Conservation (phyloP, 306 rosid genomes). For the Lablab purpureus region DNA sequence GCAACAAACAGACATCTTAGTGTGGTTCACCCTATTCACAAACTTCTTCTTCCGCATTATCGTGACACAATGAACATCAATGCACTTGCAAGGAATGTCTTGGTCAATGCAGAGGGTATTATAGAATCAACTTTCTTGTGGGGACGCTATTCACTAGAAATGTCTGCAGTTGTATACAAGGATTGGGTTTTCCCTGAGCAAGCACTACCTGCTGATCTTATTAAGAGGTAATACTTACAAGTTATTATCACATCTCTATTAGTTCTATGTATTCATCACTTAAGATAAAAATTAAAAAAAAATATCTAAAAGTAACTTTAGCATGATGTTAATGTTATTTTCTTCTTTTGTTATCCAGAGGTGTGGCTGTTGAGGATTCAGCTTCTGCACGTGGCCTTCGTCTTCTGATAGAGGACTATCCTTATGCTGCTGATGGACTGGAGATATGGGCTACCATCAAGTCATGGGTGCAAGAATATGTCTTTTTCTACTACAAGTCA, state of each 20-base stretch:
- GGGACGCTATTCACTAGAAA: slow-evolving; percentile 47
- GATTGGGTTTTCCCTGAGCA: slow-evolving; percentile 54
- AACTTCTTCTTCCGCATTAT: slow-evolving; percentile 52
- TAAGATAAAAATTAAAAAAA: background rate
- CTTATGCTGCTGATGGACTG: slow-evolving; percentile 66
- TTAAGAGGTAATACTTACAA: slow-evolving; percentile 49
- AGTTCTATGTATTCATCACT: background rate
- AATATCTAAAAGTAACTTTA: background rate
- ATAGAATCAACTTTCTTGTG: slow-evolving; percentile 52
- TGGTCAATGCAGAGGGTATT: slow-evolving; percentile 56
- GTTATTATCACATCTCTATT: background rate
- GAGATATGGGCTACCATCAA: slow-evolving; percentile 69
- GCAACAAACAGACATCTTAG: slow-evolving; percentile 55
- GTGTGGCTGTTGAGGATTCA: slow-evolving; percentile 67
- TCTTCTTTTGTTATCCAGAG: slow-evolving; percentile 44
- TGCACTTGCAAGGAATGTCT: slow-evolving; percentile 47
- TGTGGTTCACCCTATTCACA: slow-evolving; percentile 53
- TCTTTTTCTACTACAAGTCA: slow-evolving; percentile 58
- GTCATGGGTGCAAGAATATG: slow-evolving; percentile 67
- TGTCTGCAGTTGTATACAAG: slow-evolving; percentile 49
- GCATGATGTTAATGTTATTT: slow-evolving; percentile 26
- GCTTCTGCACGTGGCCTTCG: slow-evolving; percentile 60
- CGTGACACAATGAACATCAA: slow-evolving; percentile 59
- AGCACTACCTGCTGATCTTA: slow-evolving; percentile 51
- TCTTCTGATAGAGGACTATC: slow-evolving; percentile 70